Evolutionary conservation across 257 asterid genomes (phyloP).

Genomic region (Nicotiana tomentosiformis): DNA sequence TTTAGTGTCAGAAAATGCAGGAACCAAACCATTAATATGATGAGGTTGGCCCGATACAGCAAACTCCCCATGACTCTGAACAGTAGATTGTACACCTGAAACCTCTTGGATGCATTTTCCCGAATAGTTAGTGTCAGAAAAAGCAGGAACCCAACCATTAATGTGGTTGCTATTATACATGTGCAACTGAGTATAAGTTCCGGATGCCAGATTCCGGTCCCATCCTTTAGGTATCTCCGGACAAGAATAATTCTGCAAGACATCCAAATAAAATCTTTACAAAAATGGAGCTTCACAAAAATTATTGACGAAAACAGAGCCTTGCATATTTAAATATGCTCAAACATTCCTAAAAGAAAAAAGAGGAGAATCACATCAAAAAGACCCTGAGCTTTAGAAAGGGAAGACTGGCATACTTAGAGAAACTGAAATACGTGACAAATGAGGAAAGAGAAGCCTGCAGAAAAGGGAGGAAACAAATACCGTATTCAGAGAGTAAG

Average conservation of each 20-base stretch:
- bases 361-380: background rate
- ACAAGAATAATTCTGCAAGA: slow-evolving; percentile 40
- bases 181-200: slow-evolving; percentile 18
- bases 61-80: slow-evolving; percentile 24
- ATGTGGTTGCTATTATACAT: slow-evolving; percentile 19
- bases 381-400: background rate
- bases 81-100: slow-evolving; percentile 14
- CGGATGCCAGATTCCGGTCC: slow-evolving; percentile 18
- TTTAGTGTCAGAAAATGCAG: slow-evolving; percentile 12
- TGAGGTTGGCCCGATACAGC: slow-evolving; percentile 23
- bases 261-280: background rate
- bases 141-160: slow-evolving; percentile 12
- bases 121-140: slow-evolving; percentile 10
- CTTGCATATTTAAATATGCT: background rate
- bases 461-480: background rate
- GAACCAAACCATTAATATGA: background rate
- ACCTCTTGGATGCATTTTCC: slow-evolving; percentile 17
- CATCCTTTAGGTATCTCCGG: slow-evolving; percentile 30
- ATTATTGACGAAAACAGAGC: background rate
- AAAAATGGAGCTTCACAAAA: background rate
- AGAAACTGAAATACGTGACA: background rate
- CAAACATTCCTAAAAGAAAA: background rate
- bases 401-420: background rate
- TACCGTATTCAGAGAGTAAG: slow-evolving; percentile 59
- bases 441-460: background rate